Evolutionary conservation across 192 early-diverging fungal genomes (phyloP).

Genomic region (Linnemannia zychae): DNA sequence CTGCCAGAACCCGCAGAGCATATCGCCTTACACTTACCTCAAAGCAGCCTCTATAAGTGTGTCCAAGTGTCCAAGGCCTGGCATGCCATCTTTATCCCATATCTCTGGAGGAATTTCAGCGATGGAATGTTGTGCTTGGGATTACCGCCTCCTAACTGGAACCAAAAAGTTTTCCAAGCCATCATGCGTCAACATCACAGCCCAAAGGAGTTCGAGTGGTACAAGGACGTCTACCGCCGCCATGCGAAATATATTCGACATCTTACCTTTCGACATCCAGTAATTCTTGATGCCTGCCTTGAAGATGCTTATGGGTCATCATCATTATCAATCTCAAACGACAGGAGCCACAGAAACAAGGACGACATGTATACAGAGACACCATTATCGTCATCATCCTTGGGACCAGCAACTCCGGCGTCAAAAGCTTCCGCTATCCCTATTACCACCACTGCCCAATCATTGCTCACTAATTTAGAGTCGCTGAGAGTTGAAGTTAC

Average conservation of each 20-base stretch:
- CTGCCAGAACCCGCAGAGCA: neutral
- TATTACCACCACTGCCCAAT: neutral
- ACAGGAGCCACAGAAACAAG: no score
- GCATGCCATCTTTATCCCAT: neutral
- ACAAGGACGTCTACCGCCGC: neutral
- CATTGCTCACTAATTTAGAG: neutral
- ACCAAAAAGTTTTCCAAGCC: neutral
- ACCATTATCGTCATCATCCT: neutral
- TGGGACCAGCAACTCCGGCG: neutral
- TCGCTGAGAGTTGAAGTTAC: neutral
- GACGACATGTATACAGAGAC: no score
- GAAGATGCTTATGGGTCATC: neutral
- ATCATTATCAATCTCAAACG: neutral
- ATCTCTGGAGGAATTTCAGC: neutral
- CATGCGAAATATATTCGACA: neutral
- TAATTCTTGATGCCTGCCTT: neutral
- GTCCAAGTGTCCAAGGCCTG: neutral
- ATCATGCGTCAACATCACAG: neutral
- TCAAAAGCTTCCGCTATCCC: neutral
- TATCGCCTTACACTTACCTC: neutral
- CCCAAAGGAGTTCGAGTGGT: neutral
- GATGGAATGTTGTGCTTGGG: neutral
- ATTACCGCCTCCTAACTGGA: neutral
- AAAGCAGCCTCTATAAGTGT: neutral
- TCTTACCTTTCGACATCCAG: neutral